Conservation (phyloP, 192 early-diverging fungal genomes). For the Phlyctochytrium planicorne region DNA sequence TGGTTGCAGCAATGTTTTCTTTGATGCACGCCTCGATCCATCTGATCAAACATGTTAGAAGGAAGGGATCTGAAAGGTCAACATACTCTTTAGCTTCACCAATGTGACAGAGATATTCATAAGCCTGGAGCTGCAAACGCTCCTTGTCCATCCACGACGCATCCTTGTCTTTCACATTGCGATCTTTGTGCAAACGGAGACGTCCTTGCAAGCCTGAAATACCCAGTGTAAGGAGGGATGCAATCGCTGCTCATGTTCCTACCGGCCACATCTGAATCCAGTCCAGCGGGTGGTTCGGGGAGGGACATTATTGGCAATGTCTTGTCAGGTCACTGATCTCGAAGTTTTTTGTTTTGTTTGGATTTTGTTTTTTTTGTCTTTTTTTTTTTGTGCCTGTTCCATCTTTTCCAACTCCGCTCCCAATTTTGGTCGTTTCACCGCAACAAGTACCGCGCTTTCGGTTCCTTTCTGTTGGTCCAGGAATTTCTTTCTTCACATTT, state of each 20-base stretch:
- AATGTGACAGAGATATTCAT: constrained; percentile 98
- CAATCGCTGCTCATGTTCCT: too few species aligned
- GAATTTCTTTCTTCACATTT: not conserved
- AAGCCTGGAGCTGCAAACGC: constrained; percentile 87
- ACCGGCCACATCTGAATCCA: too few species aligned
- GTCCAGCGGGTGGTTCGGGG: too few species aligned
- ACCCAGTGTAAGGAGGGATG: not conserved
- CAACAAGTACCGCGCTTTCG: too few species aligned
- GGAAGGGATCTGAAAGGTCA: not conserved
- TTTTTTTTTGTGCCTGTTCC: too few species aligned
- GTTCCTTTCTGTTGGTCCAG: too few species aligned
- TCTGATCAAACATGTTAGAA: constrained; percentile 40
- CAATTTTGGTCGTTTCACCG: too few species aligned
- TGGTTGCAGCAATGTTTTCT: constrained; percentile 77
- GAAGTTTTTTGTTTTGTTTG: too few species aligned
- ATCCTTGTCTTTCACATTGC: constrained; percentile 23
- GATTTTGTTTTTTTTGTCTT: too few species aligned
- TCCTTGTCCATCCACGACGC: constrained; percentile 85
- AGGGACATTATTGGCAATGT: too few species aligned
- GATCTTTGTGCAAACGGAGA: constrained; percentile 23
- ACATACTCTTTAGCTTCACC: constrained; percentile 96
- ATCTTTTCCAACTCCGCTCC: too few species aligned
- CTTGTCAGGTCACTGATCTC: too few species aligned
- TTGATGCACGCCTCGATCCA: constrained; percentile 94
- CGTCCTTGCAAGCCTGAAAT: constrained; percentile 11